These are phyloP conservation scores for Leccinum fuscescens DNA, from an alignment of 1,284 basidiomycete genomes.

Conservation along the genomic window DNA sequence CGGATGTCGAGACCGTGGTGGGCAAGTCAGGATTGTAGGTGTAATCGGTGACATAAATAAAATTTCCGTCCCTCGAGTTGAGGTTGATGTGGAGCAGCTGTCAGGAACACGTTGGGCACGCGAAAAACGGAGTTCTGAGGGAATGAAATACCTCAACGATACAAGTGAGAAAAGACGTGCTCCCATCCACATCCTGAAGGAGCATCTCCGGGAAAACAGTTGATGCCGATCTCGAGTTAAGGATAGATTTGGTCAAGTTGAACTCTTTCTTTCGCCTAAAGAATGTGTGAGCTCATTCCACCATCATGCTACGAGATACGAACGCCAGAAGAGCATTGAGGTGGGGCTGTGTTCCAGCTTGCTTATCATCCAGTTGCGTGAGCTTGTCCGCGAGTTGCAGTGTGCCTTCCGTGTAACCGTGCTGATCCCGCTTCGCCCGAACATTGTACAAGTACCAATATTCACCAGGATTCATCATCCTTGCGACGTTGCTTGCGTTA, in stretches of 20 bases:
- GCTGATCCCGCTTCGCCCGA: constrained; percentile 40
- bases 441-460: constrained; percentile 58
- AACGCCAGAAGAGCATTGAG: constrained; percentile 55
- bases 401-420: constrained; percentile 53
- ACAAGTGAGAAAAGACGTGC: constrained; percentile 49
- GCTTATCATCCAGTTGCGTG: constrained; percentile 40
- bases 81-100: constrained; percentile 48
- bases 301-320: constrained; percentile 22
- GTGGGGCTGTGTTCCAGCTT: constrained; percentile 36
- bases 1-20: constrained; percentile 25
- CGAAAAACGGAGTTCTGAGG: neutral
- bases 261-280: constrained; percentile 56
- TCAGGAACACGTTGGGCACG: constrained; percentile 5
- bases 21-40: constrained; percentile 49
- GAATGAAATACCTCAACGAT: constrained; percentile 51
- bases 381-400: constrained; percentile 47
- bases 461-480: constrained; percentile 46
- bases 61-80: constrained; percentile 32
- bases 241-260: constrained; percentile 28
- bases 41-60: constrained; percentile 68
- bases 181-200: constrained; percentile 45
- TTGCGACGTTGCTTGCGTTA: constrained; percentile 39
- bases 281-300: constrained; percentile 7
- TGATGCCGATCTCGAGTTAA: constrained; percentile 21
- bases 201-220: constrained; percentile 45